These are phyloP conservation scores for Balakata baccata DNA, from an alignment of 345 rosid species.

Conservation along the genomic window DNA sequence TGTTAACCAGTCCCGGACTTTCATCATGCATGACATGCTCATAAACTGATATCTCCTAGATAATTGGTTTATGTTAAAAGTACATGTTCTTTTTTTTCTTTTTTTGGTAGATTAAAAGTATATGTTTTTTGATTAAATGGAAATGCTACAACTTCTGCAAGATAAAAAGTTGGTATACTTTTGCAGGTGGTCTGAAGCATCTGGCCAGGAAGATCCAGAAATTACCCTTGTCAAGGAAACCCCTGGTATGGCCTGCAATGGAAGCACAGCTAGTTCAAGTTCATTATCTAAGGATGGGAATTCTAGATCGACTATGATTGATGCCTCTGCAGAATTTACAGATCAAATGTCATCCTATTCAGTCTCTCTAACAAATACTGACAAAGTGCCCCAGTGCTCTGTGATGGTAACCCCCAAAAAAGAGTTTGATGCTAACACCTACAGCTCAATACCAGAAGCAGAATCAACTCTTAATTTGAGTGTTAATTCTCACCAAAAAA, in stretches of 20 bases:
- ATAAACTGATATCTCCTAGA: background rate
- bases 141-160: background rate
- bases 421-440: conserved; percentile 27
- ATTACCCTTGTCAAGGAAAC: conserved; percentile 54
- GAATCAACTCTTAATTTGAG: conserved; percentile 57
- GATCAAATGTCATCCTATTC: conserved; percentile 44
- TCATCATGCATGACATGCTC: background rate
- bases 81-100: too few species aligned
- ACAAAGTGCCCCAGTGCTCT: conserved; percentile 32
- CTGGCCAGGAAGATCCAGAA: conserved; percentile 51
- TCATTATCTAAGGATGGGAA: conserved; percentile 45
- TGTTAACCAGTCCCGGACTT: background rate
- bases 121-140: background rate
- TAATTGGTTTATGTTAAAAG: background rate
- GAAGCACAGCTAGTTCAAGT: conserved; percentile 43
- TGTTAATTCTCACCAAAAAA: conserved; percentile 66
- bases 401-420: conserved; percentile 45
- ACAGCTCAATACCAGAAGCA: conserved; percentile 38
- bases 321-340: conserved; percentile 42
- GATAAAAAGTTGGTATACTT: background rate
- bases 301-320: conserved; percentile 49
- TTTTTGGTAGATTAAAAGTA: too few species aligned
- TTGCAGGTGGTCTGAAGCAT: conserved; percentile 51
- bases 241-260: conserved; percentile 32
- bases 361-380: conserved; percentile 31